phyloP scores from a whole-genome alignment of 2,329 filamentous ascomycete species.

The Ceratocystis cubensis region DNA sequence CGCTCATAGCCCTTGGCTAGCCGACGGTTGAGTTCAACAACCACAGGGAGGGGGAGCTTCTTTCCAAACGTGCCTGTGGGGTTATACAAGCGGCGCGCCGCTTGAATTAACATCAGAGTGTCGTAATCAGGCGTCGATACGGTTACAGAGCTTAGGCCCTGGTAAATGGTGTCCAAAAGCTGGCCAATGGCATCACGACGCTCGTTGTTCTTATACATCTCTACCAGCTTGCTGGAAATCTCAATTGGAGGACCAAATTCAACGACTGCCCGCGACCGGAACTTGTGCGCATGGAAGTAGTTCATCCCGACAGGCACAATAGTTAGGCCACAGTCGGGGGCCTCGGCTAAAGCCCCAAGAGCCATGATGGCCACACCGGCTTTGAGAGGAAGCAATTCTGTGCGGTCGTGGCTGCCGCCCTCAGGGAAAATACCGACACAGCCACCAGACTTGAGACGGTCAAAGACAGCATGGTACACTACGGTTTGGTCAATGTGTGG shows the following conservation, averaged over 20 bases:
- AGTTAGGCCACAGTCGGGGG: conserved; percentile 77
- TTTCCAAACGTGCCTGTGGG: conserved; percentile 57
- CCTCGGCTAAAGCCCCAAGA: conserved; percentile 71
- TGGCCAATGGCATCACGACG: conserved; percentile 76
- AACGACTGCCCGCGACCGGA: conserved; percentile 86
- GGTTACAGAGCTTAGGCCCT: conserved; percentile 74
- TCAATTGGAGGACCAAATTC: conserved; percentile 89
- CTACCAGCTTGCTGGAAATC: conserved; percentile 66
- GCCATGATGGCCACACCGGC: conserved; percentile 98
- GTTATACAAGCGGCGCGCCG: conserved; percentile 84
- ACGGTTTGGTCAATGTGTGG: conserved; percentile 89
- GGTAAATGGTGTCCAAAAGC: conserved; percentile 74
- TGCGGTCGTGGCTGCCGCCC: conserved; percentile 88
- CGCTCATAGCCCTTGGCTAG: conserved; percentile 83
- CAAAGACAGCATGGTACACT: conserved; percentile 88
- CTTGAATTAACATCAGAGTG: conserved; percentile 92
- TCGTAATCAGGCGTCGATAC: conserved; percentile 91
- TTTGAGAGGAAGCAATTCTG: conserved; percentile 82
- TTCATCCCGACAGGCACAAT: conserved; percentile 98
- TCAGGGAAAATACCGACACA: conserved; percentile 96
- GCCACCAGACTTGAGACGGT: conserved; percentile 65
- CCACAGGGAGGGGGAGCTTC: conserved; percentile 80
- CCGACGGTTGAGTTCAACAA: conserved; percentile 86
- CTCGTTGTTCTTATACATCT: conserved; percentile 72
- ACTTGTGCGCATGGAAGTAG: conserved; percentile 98